These are phyloP conservation scores for Taxillus chinensis DNA, from an alignment of 164 flowering plant species.

Conservation along the genomic window DNA sequence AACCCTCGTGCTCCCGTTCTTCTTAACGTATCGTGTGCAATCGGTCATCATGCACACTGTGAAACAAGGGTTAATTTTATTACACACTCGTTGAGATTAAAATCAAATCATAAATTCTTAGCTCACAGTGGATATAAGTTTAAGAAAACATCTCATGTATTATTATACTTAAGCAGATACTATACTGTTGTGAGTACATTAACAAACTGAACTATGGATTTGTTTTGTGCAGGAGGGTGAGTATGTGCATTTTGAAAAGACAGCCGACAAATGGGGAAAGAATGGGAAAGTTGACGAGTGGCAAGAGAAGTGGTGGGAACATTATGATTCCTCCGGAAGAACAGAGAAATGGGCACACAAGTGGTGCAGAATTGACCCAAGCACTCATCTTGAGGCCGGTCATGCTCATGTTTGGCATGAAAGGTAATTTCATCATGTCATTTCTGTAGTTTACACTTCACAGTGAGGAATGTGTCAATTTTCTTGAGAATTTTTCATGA, in stretches of 20 bases:
- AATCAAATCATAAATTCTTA: no score
- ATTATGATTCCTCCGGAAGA: constrained; percentile 66
- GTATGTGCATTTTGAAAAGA: constrained; percentile 52
- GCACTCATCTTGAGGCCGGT: constrained; percentile 67
- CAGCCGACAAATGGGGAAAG: constrained; percentile 82
- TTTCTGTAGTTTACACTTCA: neutral
- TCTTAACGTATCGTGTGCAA: no score
- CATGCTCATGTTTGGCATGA: constrained; percentile 99
- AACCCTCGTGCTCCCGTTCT: no score
- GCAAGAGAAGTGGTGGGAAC: constrained; percentile 91
- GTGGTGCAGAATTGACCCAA: constrained; percentile 90
- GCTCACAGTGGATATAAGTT: no score
- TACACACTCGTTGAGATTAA: no score
- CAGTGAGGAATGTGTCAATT: no score
- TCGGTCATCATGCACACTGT: no score
- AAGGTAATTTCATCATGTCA: constrained; percentile 35
- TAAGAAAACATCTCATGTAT: no score
- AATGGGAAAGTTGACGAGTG: constrained; percentile 59
- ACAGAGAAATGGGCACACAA: constrained; percentile 95
- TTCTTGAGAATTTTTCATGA: no score
- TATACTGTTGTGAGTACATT: no score
- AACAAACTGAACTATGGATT: neutral
- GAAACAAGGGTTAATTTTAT: no score
- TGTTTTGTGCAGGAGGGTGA: constrained; percentile 43
- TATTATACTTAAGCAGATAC: no score